Evolutionary conservation across 2,329 filamentous ascomycete genomes (phyloP), one percentile per base, ranked within the genome.

Genomic region (Triangularia setosa): DNA sequence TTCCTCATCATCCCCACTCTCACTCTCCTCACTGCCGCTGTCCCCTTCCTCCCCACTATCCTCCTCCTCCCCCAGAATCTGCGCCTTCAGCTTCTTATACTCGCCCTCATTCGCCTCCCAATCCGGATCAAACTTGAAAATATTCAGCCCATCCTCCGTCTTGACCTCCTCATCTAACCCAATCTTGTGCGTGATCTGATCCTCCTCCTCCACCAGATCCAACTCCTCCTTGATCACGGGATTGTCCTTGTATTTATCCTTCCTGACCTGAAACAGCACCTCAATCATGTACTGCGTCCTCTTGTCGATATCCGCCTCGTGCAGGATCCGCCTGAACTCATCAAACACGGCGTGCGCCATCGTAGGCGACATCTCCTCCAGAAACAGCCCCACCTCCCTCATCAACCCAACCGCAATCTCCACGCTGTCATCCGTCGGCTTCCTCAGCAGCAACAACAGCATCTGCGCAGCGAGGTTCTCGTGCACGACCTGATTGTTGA

Each of bases 281-380:
- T 99, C 95, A 64, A 99, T 94, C 91, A 97, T 97, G 78, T 98
- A 99, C 79, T 99, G 95, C n/a, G 94, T 93, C 69, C 95, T 86
- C 82, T 97, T 97, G 75, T 98, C 94, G 75, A 99, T 97, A 73
- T 95, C 93, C 54, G 93, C 93, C 77, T 99, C 95, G 79, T 99
- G 94, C 8, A 99, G 81, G 68, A 98, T 97, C 71, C 90, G 94
- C 71, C 95, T 84, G 81, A 99, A 96, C 76, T 97, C 93, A 73
- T 99, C 95, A 74, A 96, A 99, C 7, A 99, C 92, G 24, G 90
- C 91, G 69, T 94, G 86, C 28, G 93, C 89, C 72, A 98, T 96
- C 11, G 91, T 85, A 1, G 88, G 85, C 74, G 92, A 96, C 93
- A 98, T 97, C 75, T 97, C 93, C 75, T 98, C 94, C 69, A 99